Conservation (phyloP, 345 rosid genomes). For the Populus davidiana region DNA sequence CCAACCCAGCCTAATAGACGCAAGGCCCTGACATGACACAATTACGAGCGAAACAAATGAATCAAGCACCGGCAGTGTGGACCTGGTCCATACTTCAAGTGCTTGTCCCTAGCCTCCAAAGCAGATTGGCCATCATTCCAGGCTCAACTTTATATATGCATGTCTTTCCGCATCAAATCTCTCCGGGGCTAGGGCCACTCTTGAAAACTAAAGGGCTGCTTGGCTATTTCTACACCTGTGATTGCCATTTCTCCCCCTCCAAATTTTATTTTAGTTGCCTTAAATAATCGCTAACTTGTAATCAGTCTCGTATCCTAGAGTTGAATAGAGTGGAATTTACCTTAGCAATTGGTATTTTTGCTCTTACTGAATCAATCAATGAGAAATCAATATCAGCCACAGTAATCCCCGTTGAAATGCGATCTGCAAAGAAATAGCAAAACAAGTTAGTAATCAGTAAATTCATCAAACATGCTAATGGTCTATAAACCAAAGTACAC, state of each 20-base stretch:
- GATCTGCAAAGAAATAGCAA: conserved; percentile 45
- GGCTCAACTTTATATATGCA: neutral
- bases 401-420: conserved; percentile 66
- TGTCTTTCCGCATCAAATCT: neutral
- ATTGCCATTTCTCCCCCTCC: neutral
- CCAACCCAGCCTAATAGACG: neutral
- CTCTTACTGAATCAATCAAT: conserved; percentile 73
- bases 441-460: neutral
- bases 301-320: neutral
- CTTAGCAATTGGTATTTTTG: conserved; percentile 78
- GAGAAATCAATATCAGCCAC: conserved; percentile 81
- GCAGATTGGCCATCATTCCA: neutral
- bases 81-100: neutral
- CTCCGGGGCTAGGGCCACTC: neutral
- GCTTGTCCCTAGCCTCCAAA: neutral
- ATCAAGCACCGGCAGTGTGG: neutral
- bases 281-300: neutral
- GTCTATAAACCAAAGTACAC: neutral
- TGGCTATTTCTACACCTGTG: neutral
- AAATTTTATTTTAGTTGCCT: neutral
- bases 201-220: neutral
- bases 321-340: conserved; percentile 28
- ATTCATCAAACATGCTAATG: neutral
- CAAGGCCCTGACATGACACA: too few relatives aligned
- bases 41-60: neutral